phyloP scores from a whole-genome alignment of 2,329 filamentous ascomycete species.

The Metarhizium brunneum region DNA sequence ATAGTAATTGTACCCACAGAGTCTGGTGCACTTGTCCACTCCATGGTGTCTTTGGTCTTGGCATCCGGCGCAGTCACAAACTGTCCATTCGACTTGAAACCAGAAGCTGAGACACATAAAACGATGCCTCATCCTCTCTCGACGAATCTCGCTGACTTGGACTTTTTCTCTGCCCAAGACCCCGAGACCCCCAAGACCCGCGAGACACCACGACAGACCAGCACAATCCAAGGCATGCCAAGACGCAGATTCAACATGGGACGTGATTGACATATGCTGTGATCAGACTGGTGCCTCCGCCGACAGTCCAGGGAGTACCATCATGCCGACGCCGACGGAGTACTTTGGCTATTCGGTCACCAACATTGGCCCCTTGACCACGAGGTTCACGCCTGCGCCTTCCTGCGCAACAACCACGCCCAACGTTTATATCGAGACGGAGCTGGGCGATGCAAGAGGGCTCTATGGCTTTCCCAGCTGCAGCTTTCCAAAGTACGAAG shows the following conservation, averaged over 20 bases:
- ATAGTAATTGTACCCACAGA: too few species aligned
- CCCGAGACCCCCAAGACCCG: too few species aligned
- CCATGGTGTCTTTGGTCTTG: not conserved
- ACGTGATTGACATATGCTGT: not conserved
- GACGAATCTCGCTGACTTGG: not conserved
- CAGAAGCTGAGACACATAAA: not conserved
- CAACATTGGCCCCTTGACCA: conserved; percentile 21
- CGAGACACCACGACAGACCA: not conserved
- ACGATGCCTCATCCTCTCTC: not conserved
- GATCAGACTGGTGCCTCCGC: not conserved
- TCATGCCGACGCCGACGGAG: conserved; percentile 16
- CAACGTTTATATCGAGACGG: not conserved
- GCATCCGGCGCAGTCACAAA: not conserved
- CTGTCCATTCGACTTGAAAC: not conserved
- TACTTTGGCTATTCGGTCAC: conserved; percentile 13
- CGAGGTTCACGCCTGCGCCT: conserved; percentile 17
- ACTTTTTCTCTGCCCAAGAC: not conserved
- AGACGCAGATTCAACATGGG: not conserved
- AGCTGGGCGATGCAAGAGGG: not conserved
- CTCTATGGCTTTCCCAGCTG: conserved; percentile 8
- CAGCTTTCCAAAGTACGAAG: not conserved
- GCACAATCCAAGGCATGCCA: not conserved
- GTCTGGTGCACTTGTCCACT: not conserved
- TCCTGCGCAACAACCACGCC: conserved; percentile 13
- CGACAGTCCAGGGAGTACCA: not conserved